Percentiles rank a stretch among this genome's conserved stretches.
Evolutionary conservation across 257 asterid species (phyloP).

Genomic region (Jacaranda copaia): DNA sequence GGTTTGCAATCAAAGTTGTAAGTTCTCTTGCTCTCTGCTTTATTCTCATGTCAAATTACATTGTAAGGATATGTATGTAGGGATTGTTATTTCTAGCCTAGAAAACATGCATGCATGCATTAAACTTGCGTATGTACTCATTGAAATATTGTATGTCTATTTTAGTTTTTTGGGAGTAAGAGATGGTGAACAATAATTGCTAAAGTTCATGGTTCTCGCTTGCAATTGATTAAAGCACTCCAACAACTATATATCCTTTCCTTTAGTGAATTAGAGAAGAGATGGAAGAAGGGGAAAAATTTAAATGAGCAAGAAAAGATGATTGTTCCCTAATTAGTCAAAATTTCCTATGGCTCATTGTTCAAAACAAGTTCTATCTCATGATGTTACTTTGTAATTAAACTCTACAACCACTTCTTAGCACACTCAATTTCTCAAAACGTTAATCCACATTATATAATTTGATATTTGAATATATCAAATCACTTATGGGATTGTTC

Average conservation of each 20-base stretch:
- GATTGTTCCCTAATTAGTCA: conserved; percentile 2
- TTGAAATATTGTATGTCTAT: neutral
- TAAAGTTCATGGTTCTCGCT: neutral
- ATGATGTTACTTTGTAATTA: conserved; percentile 17
- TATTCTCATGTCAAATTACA: neutral
- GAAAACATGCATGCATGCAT: no score
- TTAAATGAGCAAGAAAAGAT: conserved; percentile 7
- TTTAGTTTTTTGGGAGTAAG: conserved; percentile 42
- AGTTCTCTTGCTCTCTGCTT: conserved; percentile 22
- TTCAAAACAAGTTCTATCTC: conserved; percentile 15
- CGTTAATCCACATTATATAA: no score
- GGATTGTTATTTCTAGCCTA: no score
- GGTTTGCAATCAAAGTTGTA: conserved; percentile 49
- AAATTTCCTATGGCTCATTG: conserved; percentile 14
- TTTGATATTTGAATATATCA: no score
- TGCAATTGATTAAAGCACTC: neutral
- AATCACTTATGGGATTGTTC: neutral
- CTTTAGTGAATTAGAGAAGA: conserved; percentile 18
- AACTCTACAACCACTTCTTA: conserved; percentile 1
- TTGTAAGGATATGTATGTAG: neutral
- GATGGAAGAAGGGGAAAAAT: conserved; percentile 2
- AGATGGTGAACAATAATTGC: conserved; percentile 37
- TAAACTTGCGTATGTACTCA: no score
- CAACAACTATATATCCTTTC: neutral
- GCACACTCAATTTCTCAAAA: conserved; percentile 13